Percentiles rank a stretch among this genome's conserved stretches.
Evolutionary conservation across 805 yeast species (phyloP).

Genomic region (Pichia exigua): DNA sequence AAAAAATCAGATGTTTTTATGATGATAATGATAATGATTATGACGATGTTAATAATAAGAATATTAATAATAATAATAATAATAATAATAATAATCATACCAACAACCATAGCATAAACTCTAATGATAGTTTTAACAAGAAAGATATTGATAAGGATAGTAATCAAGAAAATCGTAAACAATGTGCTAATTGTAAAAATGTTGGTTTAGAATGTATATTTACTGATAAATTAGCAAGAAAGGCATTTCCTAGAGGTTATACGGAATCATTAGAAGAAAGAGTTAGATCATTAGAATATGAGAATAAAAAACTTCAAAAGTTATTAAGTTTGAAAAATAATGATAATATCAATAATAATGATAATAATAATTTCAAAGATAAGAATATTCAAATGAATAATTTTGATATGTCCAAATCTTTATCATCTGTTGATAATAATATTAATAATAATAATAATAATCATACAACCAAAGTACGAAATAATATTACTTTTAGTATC

Average conservation of each 20-base stretch:
- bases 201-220: conserved; percentile 86
- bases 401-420: background rate
- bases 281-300: conserved; percentile 77
- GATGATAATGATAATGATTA: conserved; percentile 15
- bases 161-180: conserved; percentile 26
- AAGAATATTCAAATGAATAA: background rate
- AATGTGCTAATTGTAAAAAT: conserved; percentile 73
- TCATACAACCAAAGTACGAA: background rate
- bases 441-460: background rate
- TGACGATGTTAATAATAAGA: too few species aligned
- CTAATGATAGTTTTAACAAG: conserved; percentile 2
- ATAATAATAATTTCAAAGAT: background rate
- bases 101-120: too few species aligned
- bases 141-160: background rate
- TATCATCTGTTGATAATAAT: background rate
- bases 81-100: too few species aligned
- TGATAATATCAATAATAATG: background rate
- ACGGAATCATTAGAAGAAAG: conserved; percentile 86
- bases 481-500: background rate
- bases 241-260: conserved; percentile 88
- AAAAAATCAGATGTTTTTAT: conserved; percentile 57
- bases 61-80: background rate
- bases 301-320: conserved; percentile 62
- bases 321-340: conserved; percentile 43
- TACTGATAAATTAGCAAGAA: conserved; percentile 76